These are phyloP conservation scores for Wallemia mellicola DNA, from an alignment of 1,284 basidiomycete genomes.

Conservation along the genomic window DNA sequence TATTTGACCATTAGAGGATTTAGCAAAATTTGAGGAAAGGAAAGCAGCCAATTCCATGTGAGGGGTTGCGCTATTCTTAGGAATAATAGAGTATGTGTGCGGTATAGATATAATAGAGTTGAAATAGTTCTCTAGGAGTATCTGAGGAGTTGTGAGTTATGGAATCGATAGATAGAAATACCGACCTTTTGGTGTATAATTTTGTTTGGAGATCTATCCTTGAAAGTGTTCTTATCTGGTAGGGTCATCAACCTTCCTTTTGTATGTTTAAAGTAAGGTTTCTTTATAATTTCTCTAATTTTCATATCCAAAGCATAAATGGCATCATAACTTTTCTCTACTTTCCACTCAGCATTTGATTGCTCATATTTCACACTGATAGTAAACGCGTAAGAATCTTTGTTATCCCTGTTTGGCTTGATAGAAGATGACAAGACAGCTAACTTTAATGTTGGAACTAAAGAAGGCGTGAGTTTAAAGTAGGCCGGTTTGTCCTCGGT, in stretches of 20 bases:
- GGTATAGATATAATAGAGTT: slow-evolving; percentile 45
- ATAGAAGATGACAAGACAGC: slow-evolving; percentile 29
- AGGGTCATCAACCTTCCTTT: slow-evolving; percentile 42
- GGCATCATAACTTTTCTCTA: slow-evolving; percentile 81
- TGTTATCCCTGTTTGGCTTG: slow-evolving; percentile 51
- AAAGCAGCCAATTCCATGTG: slow-evolving; percentile 75
- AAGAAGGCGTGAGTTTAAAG: background rate
- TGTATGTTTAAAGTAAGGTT: slow-evolving; percentile 19
- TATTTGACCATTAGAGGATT: slow-evolving; percentile 21
- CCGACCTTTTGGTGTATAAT: slow-evolving; percentile 17
- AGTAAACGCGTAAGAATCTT: slow-evolving; percentile 56
- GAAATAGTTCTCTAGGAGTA: slow-evolving; percentile 56
- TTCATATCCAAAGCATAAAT: slow-evolving; percentile 45
- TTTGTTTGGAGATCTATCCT: slow-evolving; percentile 81
- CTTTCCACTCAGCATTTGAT: slow-evolving; percentile 34
- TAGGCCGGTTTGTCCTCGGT: too few species aligned
- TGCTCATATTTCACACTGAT: slow-evolving; percentile 18
- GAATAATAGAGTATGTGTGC: slow-evolving; percentile 43
- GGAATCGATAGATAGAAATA: slow-evolving; percentile 4
- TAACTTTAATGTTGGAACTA: slow-evolving; percentile 9
- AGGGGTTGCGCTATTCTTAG: slow-evolving; percentile 43
- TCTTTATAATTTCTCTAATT: slow-evolving; percentile 22
- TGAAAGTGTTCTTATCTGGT: slow-evolving; percentile 79
- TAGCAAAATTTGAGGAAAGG: slow-evolving; percentile 57
- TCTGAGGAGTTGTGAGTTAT: slow-evolving; percentile 19